Evolutionary conservation across 805 yeast species (phyloP).

Genomic region (Yarrowia sp.): DNA sequence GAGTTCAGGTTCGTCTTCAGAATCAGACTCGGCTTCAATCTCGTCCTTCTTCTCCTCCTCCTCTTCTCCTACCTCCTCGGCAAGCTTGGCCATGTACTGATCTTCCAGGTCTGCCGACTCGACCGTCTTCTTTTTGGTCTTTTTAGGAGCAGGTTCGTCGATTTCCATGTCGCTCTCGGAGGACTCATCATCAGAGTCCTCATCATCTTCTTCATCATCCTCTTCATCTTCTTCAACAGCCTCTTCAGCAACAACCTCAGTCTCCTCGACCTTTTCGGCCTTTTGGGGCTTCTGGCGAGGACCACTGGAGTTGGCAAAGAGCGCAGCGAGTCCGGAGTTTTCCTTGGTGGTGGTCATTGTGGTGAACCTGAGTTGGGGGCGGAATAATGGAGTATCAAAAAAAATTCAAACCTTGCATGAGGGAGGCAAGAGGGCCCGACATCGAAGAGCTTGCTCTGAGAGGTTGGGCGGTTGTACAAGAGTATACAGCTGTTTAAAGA

Average conservation of each 20-base stretch:
- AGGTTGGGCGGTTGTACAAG: no score
- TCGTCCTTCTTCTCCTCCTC: conserved; percentile 32
- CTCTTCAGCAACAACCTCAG: not conserved
- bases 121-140: conserved; percentile 39
- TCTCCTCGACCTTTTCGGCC: not conserved
- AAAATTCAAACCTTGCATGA: conserved; percentile 20
- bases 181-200: conserved; percentile 15
- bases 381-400: not conserved
- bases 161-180: conserved; percentile 6
- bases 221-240: not conserved
- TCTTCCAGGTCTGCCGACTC: conserved; percentile 55
- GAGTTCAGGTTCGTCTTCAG: conserved; percentile 32
- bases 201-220: not conserved
- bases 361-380: not conserved
- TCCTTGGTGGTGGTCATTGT: conserved; percentile 20
- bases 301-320: conserved; percentile 16
- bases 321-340: conserved; percentile 15
- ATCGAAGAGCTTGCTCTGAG: no score
- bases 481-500: no score
- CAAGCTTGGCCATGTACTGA: conserved; percentile 51
- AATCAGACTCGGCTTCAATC: conserved; percentile 35
- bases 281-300: conserved; percentile 19
- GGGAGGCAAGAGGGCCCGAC: not conserved
- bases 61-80: conserved; percentile 41
- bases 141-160: conserved; percentile 31